Evolutionary conservation across 768 basidiomycete genomes (phyloP).

Genomic region (Lactarius quietus): DNA sequence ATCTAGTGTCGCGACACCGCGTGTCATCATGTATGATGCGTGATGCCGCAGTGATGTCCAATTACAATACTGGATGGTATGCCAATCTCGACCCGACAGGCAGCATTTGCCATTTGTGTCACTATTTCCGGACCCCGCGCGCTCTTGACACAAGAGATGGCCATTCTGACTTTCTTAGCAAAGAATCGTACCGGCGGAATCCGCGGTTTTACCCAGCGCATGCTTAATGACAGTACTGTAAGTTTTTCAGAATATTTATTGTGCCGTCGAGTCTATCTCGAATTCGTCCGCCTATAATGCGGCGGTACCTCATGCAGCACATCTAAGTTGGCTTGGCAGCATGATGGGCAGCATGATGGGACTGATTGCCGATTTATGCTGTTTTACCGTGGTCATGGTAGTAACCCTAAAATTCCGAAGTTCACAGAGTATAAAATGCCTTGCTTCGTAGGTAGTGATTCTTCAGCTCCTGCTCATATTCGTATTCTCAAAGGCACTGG

Average conservation of each 20-base stretch:
- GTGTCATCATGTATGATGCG: too few species aligned
- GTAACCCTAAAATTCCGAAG: background rate
- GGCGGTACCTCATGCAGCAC: background rate
- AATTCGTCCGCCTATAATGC: background rate
- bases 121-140: background rate
- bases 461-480: slow-evolving; percentile 6
- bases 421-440: background rate
- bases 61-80: background rate
- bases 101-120: background rate
- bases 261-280: too few species aligned
- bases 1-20: background rate
- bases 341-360: background rate
- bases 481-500: slow-evolving; percentile 9
- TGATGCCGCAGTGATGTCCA: background rate
- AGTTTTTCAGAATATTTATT: background rate
- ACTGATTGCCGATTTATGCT: background rate
- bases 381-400: background rate
- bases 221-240: background rate
- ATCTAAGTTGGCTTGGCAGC: background rate
- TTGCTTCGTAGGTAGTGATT: background rate
- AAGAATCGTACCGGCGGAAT: background rate
- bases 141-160: background rate
- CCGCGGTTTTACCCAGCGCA: background rate
- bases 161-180: background rate
- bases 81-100: background rate